A percentile compares a stretch with the other conserved stretches of the same genome.
Evolutionary conservation across 306 rosid genomes (phyloP).

Genomic region (Sicyos baderoa): DNA sequence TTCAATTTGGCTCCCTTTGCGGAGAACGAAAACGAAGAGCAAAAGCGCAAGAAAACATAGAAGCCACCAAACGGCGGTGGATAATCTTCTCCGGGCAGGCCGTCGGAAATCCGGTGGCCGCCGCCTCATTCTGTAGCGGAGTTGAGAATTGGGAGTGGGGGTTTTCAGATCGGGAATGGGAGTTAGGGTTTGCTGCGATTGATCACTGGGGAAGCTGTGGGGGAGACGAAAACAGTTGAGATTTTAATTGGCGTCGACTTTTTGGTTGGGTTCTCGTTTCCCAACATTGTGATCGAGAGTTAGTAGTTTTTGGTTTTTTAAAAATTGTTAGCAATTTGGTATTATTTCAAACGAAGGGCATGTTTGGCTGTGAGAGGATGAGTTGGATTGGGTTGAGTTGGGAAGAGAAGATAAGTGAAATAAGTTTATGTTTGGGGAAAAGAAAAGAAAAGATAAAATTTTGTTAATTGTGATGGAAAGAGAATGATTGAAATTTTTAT

Average conservation of each 20-base stretch:
- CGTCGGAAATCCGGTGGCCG: constrained; percentile 68
- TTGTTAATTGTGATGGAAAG: too few species aligned
- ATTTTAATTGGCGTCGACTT: neutral
- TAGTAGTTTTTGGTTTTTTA: too few species aligned
- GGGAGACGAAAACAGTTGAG: neutral
- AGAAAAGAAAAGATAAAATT: too few species aligned
- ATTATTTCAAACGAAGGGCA: too few species aligned
- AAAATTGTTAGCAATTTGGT: too few species aligned
- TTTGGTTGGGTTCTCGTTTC: neutral
- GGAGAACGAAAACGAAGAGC: constrained; percentile 58
- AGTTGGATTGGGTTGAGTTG: too few species aligned
- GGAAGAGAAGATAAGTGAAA: too few species aligned
- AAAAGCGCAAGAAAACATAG: constrained; percentile 56
- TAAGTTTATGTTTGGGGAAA: too few species aligned
- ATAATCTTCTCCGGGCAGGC: constrained; percentile 67
- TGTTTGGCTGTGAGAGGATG: too few species aligned
- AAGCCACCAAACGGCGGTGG: constrained; percentile 65
- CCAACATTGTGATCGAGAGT: too few species aligned
- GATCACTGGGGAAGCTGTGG: neutral
- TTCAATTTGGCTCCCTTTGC: constrained; percentile 68
- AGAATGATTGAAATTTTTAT: too few species aligned
- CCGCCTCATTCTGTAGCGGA: constrained; percentile 54
- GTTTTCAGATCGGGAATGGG: constrained; percentile 1
- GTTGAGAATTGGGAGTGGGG: neutral
- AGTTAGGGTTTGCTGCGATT: neutral